Evolutionary conservation across 1,139 yeast genomes (phyloP), one percentile per base, ranked within the genome.

Genomic region (Debaryomycetaceae sp.): DNA sequence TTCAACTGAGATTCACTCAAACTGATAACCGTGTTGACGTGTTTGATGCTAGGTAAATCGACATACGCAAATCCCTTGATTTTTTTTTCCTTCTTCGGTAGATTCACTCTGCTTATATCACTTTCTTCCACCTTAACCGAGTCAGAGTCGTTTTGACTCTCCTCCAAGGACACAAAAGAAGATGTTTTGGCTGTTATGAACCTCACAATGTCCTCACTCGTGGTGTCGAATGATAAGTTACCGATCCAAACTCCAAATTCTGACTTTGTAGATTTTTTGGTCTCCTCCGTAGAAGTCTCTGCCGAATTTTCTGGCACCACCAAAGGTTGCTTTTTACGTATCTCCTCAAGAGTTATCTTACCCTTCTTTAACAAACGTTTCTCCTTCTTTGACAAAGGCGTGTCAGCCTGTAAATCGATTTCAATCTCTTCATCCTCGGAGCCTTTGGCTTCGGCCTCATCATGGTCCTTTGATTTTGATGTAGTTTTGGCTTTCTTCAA

Each of bases 201-300:
- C 41, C 83, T 72, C 9, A 70, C 67, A 17, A 92, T 58, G 46
- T 89, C 95, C 31, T 86, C 94, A 51, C 77, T 81, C 1, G 83
- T 74, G 5, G 97, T 89, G 41, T 87, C 94, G 53, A 85, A 94
- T 0, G 96, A 76, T 49, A 94, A 64, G 59, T 92, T 94, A 36
- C 98, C 98, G 35, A 92, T 78, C 98, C 98, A 92, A 18, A 89
- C 94, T 35, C 95, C 95, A 53, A 68, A 80, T 41, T 74, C 77
- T 2, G 83, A 73, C 50, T 73, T 74, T 51, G 59, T 66, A 39
- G 55, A 52, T n/a, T 47, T 57, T 17, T 52, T 56, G 4, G 49
- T 58, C 30, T 57, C 58, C 40, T 59, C 59, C 39, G 60, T 67
- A 24, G 58, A 59, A 11, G 7, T 11, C 7, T 22, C 11, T 22